Conservation (phyloP, 176 grass and related monocot species). For the Oryza officinalis region DNA sequence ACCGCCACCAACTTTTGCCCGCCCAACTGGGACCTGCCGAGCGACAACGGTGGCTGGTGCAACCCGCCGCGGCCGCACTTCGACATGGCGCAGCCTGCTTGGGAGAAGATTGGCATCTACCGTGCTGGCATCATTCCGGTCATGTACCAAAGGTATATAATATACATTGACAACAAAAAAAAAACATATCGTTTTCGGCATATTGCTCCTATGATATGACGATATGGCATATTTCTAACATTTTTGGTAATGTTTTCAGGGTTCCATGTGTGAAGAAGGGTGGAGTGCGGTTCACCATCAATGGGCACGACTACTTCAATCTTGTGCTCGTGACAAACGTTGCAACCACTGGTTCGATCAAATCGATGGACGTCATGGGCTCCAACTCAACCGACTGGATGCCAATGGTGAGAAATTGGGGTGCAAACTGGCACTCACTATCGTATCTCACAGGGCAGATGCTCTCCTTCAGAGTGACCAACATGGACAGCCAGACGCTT, state of each 20-base stretch:
- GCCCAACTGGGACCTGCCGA: conserved; percentile 23
- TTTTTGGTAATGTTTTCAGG: not conserved
- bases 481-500: conserved; percentile 22
- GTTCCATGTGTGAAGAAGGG: conserved; percentile 39
- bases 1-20: conserved; percentile 53
- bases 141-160: conserved; percentile 40
- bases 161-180: not conserved
- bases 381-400: not conserved
- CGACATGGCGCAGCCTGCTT: conserved; percentile 58
- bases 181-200: not conserved
- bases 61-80: conserved; percentile 52
- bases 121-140: conserved; percentile 58
- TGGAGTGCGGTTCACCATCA: conserved; percentile 46
- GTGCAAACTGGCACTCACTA: conserved; percentile 47
- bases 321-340: conserved; percentile 50
- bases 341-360: conserved; percentile 30
- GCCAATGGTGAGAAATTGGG: conserved; percentile 44
- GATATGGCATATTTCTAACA: no score
- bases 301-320: conserved; percentile 40
- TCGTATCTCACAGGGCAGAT: not conserved
- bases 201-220: not conserved
- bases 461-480: conserved; percentile 42
- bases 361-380: conserved; percentile 39
- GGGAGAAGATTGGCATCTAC: conserved; percentile 57
- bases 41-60: conserved; percentile 50